A percentile compares a stretch with the other conserved stretches of the same genome.
phyloP scores from a whole-genome alignment of 2,329 filamentous ascomycete species.

The Penicillium sp. region DNA sequence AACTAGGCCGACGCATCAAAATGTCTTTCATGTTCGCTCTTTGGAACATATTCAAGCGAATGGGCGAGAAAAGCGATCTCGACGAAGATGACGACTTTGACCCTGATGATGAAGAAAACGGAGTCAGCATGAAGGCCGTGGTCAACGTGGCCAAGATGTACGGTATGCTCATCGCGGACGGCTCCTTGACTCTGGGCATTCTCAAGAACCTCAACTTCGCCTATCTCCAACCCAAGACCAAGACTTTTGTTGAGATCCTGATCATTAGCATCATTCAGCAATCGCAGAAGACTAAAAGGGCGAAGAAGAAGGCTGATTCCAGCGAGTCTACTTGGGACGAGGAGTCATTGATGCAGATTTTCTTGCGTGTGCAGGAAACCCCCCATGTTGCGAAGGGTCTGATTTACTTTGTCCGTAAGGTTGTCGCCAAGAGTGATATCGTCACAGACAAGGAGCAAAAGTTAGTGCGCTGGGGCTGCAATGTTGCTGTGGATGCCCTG shows the following conservation, averaged over 20 bases:
- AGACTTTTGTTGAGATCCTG: conserved; percentile 75
- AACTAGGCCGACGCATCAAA: conserved; percentile 65
- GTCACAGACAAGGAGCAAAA: conserved; percentile 52
- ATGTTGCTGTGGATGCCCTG: conserved; percentile 41
- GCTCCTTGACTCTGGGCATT: conserved; percentile 56
- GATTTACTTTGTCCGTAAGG: conserved; percentile 75
- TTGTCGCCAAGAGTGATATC: conserved; percentile 65
- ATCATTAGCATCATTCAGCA: conserved; percentile 73
- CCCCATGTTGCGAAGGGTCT: conserved; percentile 70
- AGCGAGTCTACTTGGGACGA: conserved; percentile 47
- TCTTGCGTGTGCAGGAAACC: conserved; percentile 62
- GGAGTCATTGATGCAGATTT: conserved; percentile 61
- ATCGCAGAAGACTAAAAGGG: conserved; percentile 50
- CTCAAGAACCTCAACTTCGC: conserved; percentile 70
- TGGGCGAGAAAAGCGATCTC: conserved; percentile 67
- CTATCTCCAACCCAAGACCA: conserved; percentile 72
- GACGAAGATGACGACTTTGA: conserved; percentile 63
- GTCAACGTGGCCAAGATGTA: conserved; percentile 69
- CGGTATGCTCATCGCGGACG: conserved; percentile 60
- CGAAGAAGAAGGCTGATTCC: conserved; percentile 20
- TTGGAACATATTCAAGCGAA: conserved; percentile 78
- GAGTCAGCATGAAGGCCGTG: conserved; percentile 56
- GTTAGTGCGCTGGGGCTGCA: conserved; percentile 48
- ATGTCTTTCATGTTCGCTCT: conserved; percentile 85
- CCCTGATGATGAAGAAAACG: conserved; percentile 50